Evolutionary conservation across 139 green algal genomes (phyloP), one percentile per base, ranked within the genome.

Genomic region (Diplosphaera chodatii): DNA sequence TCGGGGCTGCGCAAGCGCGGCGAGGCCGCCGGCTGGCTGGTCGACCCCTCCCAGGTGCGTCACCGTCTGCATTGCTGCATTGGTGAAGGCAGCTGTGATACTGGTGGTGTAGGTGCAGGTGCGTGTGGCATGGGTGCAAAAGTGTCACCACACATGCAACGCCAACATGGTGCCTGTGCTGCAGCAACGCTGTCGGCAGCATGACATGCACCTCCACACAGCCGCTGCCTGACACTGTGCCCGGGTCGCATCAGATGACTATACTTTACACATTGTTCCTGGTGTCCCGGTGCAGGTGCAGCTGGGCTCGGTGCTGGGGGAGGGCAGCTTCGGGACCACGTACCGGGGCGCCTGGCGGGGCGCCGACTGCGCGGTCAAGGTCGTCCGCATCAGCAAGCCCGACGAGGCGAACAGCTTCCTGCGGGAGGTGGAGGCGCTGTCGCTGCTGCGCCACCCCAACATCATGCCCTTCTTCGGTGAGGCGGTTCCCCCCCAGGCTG

Each of bases 261-360:
- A n/a, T n/a, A n/a, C n/a, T n/a, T n/a, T n/a, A n/a, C 10, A 48
- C 31, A 69, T 6, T 10, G 13, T 30, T 20, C 16, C 64, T 30
- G 18, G 31, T 28, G n/a, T 6, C n/a, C 37, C 13, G 4, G 1
- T 72, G 55, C 71, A 90, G 84, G 75, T 93, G 25, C 48, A 78
- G 31, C 25, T 93, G 32, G 87, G 87, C 0, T 63, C 72, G 2
- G 62, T 82, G 21, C 72, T 96, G 29, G 91, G 91, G 3, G 40
- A 87, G 68, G 91, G 91, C 32, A 78, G 82, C 16, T 96, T 94
- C 81, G 91, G 91, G 23, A 80, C 76, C 15, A 95, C 89, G 3
- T 89, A 92, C 80, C 64, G 71, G 22, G 87, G 77, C 15, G 76
- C 33, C 4, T 97, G 90, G 88, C 80, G 87, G 25, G 88, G 91